phyloP scores from a whole-genome alignment of 2,329 filamentous ascomycete species.

The Trichothecium sympodiale region DNA sequence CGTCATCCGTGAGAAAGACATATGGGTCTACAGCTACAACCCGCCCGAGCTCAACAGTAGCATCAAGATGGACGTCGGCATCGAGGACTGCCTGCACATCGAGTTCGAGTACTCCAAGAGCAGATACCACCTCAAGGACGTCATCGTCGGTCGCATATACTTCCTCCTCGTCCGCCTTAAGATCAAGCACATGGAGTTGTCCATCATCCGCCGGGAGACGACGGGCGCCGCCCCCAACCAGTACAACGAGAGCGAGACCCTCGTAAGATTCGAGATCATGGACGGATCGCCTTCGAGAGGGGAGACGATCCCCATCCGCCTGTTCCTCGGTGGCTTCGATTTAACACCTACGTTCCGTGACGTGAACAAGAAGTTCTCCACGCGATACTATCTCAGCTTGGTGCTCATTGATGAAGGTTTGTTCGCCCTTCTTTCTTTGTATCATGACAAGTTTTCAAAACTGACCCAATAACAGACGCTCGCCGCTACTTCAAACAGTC shows the following conservation, averaged over 20 bases:
- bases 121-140: conserved; percentile 98
- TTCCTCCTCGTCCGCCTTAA: conserved; percentile 94
- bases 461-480: conserved; percentile 51
- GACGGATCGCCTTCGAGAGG: conserved; percentile 95
- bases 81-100: conserved; percentile 97
- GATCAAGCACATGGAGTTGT: conserved; percentile 99
- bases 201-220: conserved; percentile 92
- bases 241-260: conserved; percentile 97
- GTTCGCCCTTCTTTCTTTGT: conserved; percentile 11
- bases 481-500: conserved; percentile 98
- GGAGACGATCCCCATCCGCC: conserved; percentile 87
- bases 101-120: conserved; percentile 99
- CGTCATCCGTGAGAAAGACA: conserved; percentile 96
- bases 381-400: conserved; percentile 90
- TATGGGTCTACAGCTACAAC: conserved; percentile 98
- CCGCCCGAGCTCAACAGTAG: conserved; percentile 95
- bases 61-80: conserved; percentile 99
- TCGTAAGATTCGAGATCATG: conserved; percentile 99
- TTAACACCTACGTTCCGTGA: conserved; percentile 96
- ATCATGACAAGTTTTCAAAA: too few species aligned
- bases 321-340: conserved; percentile 96
- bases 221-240: conserved; percentile 95
- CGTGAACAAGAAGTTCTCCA: conserved; percentile 99
- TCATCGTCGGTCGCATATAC: conserved; percentile 97
- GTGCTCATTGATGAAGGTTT: conserved; percentile 90